A percentile compares a stretch with the other conserved stretches of the same genome.
Conservation (phyloP, 305 asterid species). For the Striga hermonthica region DNA sequence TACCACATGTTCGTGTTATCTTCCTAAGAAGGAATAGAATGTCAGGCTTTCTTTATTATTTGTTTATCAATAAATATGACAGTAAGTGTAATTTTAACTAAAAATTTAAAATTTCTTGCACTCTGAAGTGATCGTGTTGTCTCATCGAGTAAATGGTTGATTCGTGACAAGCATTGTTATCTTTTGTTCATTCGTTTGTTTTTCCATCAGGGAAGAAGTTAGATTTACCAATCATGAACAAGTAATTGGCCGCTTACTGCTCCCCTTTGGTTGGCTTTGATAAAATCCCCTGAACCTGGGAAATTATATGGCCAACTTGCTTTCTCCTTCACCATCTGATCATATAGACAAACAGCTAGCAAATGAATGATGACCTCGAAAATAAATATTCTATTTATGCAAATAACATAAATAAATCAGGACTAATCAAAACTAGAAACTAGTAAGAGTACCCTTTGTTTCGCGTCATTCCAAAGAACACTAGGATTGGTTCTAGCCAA, state of each 20-base stretch:
- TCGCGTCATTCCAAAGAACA: slow-evolving; percentile 68
- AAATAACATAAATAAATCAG: not conserved
- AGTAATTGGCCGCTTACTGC: slow-evolving; percentile 44
- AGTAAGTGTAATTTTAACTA: no score
- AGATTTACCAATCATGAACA: slow-evolving; percentile 48
- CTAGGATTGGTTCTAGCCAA: slow-evolving; percentile 36
- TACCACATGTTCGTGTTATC: no score
- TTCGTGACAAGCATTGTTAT: no score
- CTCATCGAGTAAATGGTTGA: no score
- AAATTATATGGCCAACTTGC: slow-evolving; percentile 65
- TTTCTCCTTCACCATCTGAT: slow-evolving; percentile 57
- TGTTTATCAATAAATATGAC: no score
- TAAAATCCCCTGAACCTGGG: slow-evolving; percentile 48
- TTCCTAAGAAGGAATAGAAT: no score
- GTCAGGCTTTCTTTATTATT: no score
- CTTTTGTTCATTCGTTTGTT: not conserved
- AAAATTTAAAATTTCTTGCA: no score
- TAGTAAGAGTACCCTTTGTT: slow-evolving; percentile 27
- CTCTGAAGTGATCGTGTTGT: no score
- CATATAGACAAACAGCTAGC: not conserved
- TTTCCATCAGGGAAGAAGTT: not conserved
- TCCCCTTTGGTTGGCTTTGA: slow-evolving; percentile 54
- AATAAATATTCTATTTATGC: not conserved
- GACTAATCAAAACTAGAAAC: not conserved
- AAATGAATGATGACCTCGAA: not conserved